These are phyloP conservation scores for Balakata baccata DNA, from an alignment of 345 rosid genomes.

Conservation along the genomic window DNA sequence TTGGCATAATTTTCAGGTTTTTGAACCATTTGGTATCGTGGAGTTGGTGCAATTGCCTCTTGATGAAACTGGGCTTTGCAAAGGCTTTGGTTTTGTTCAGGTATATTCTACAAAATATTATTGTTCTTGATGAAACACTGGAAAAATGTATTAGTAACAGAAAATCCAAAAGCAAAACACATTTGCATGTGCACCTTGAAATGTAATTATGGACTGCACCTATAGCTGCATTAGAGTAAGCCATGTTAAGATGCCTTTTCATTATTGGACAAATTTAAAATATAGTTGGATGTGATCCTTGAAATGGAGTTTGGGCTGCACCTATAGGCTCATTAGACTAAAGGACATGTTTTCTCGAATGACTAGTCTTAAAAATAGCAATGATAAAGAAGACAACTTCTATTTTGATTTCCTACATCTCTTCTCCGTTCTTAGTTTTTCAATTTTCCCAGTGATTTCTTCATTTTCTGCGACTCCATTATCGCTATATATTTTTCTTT, in stretches of 20 bases:
- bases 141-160: not conserved
- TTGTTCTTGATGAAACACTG: not conserved
- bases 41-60: conserved; percentile 94
- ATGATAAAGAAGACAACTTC: no score
- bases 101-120: conserved; percentile 32
- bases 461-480: no score
- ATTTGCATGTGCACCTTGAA: not conserved
- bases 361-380: not conserved
- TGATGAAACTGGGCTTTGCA: conserved; percentile 83
- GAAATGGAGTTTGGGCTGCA: no score
- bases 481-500: no score
- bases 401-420: no score
- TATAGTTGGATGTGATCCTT: no score
- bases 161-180: not conserved
- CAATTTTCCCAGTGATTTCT: no score
- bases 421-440: no score
- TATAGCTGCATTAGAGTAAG: not conserved
- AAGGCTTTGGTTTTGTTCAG: conserved; percentile 98
- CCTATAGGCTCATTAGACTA: no score
- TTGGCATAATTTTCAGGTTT: conserved; percentile 53
- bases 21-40: conserved; percentile 89
- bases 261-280: not conserved
- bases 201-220: not conserved
- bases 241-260: not conserved
- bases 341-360: no score